These are phyloP conservation scores for Talaromyces atroroseus DNA, from an alignment of 2,329 filamentous ascomycete species.

Conservation along the genomic window DNA sequence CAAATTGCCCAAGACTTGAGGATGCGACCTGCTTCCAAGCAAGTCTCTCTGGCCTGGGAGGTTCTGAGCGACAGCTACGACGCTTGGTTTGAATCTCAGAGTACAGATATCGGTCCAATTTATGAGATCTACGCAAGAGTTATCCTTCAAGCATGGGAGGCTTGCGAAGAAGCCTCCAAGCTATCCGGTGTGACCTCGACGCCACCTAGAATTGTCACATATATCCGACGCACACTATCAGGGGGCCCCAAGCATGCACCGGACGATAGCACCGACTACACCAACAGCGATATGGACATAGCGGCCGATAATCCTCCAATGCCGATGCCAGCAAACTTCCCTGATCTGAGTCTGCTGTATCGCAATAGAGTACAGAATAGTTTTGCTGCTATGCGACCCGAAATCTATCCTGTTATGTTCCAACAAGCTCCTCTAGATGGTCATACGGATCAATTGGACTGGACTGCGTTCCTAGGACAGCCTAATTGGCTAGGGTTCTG, in stretches of 20 bases:
- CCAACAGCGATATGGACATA: background rate
- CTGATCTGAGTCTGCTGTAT: background rate
- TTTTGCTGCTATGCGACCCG: background rate
- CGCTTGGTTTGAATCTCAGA: conserved; percentile 23
- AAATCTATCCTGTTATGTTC: background rate
- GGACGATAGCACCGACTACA: background rate
- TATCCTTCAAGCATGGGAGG: conserved; percentile 40
- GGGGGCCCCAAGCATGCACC: conserved; percentile 10
- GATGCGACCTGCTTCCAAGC: conserved; percentile 27
- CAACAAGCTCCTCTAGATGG: background rate
- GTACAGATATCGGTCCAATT: conserved; percentile 16
- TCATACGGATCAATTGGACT: background rate
- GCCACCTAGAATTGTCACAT: conserved; percentile 26
- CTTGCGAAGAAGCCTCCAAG: conserved; percentile 17
- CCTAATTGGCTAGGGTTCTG: conserved; percentile 4
- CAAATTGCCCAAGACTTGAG: conserved; percentile 42
- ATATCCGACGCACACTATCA: conserved; percentile 21
- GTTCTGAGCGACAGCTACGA: conserved; percentile 44
- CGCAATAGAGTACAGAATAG: background rate
- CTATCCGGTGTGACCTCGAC: conserved; percentile 8
- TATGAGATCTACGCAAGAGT: conserved; percentile 31
- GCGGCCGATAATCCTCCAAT: background rate
- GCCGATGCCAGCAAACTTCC: background rate
- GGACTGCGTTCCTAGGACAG: conserved; percentile 6
- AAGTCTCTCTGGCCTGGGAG: conserved; percentile 35